Evolutionary conservation across 352 stramenopile species (phyloP).

Genomic region (Pythium sp.): DNA sequence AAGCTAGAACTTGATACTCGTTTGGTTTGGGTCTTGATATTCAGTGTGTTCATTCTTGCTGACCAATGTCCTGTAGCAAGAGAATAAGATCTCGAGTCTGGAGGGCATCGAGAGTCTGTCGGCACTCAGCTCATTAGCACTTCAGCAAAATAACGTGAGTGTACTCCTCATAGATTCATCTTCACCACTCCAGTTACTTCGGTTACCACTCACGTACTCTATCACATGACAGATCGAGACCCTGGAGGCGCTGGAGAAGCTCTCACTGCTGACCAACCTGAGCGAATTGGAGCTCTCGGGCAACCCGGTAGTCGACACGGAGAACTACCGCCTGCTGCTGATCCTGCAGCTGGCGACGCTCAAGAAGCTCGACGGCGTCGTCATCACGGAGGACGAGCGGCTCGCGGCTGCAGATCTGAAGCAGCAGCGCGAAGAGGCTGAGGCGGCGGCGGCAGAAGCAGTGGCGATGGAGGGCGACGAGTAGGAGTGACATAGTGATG

Average conservation of each 20-base stretch:
- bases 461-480: constrained; percentile 21
- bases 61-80: constrained; percentile 31
- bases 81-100: constrained; percentile 64
- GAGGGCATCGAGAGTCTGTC: constrained; percentile 50
- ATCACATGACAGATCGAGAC: constrained; percentile 38
- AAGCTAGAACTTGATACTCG: not conserved
- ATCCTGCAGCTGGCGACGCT: constrained; percentile 53
- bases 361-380: constrained; percentile 54
- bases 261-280: constrained; percentile 40
- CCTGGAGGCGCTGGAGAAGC: constrained; percentile 42
- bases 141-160: constrained; percentile 66
- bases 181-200: too few species aligned
- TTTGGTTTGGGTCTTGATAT: not conserved
- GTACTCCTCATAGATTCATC: too few species aligned
- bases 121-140: constrained; percentile 36
- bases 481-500: not conserved
- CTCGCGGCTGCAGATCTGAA: constrained; percentile 59
- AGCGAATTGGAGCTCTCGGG: constrained; percentile 44
- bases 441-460: constrained; percentile 17
- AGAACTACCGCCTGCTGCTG: constrained; percentile 55
- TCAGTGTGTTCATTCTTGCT: not conserved
- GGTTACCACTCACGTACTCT: too few species aligned
- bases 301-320: constrained; percentile 50
- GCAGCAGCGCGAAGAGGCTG: constrained; percentile 36
- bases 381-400: constrained; percentile 59